phyloP scores from a whole-genome alignment of 2,329 filamentous ascomycete species.

The Sordariomycetes sp. region DNA sequence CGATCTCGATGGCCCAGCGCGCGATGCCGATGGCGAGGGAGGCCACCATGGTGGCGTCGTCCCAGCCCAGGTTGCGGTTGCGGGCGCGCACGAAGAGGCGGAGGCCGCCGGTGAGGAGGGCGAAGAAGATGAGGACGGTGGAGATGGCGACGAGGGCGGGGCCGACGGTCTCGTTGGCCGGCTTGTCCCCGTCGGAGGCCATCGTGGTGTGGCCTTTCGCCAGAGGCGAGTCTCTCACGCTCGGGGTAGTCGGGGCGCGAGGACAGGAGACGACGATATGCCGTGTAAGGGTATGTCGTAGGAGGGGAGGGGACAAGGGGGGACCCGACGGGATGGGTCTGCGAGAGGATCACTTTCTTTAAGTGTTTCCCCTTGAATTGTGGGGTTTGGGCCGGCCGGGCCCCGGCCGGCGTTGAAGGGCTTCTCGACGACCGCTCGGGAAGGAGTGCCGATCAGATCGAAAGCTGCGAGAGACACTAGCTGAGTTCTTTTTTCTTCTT shows the following conservation, averaged over 20 bases:
- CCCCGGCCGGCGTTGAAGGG: neutral
- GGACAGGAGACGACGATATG: no score
- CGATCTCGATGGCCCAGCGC: slow-evolving; percentile 21
- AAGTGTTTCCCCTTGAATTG: no score
- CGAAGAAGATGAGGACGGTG: slow-evolving; percentile 18
- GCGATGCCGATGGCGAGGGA: slow-evolving; percentile 17
- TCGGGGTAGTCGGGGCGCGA: neutral
- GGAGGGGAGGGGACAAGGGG: no score
- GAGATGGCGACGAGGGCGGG: slow-evolving; percentile 20
- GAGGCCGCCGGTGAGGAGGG: slow-evolving; percentile 18
- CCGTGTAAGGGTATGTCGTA: neutral
- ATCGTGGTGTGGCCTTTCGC: neutral
- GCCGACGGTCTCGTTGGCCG: slow-evolving; percentile 22
- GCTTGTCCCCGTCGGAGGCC: slow-evolving; percentile 12
- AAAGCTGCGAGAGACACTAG: no score
- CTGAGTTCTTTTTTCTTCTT: no score
- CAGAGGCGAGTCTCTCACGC: neutral
- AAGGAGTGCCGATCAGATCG: no score
- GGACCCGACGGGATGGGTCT: no score
- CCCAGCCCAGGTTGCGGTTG: slow-evolving; percentile 20
- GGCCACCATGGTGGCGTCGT: slow-evolving; percentile 24
- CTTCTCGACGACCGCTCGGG: neutral
- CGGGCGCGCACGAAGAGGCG: slow-evolving; percentile 18
- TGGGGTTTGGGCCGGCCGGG: no score
- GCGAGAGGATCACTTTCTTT: no score